phyloP scores from a whole-genome alignment of 805 yeast genomes.

The Ogataea haglerorum region DNA sequence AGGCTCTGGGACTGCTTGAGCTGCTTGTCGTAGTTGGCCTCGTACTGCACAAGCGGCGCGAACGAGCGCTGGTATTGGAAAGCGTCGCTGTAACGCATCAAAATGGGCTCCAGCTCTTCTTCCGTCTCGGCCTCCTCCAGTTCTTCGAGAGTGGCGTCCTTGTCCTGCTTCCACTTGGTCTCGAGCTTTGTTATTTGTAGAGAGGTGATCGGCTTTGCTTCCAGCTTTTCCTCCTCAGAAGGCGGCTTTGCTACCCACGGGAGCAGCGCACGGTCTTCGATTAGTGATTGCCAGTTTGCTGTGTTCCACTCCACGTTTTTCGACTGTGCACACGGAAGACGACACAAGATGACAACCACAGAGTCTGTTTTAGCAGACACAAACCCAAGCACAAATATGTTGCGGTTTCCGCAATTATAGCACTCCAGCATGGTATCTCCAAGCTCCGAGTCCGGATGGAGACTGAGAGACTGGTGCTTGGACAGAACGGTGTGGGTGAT shows the following conservation, averaged over 20 bases:
- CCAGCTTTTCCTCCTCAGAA: slow-evolving; percentile 55
- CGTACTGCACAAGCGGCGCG: slow-evolving; percentile 78
- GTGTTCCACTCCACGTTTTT: slow-evolving; percentile 85
- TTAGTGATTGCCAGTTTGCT: slow-evolving; percentile 80
- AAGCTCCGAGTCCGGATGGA: slow-evolving; percentile 76
- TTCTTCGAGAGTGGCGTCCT: slow-evolving; percentile 69
- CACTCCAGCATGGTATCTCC: slow-evolving; percentile 90
- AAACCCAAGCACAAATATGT: slow-evolving; percentile 78
- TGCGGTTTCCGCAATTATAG: slow-evolving; percentile 81
- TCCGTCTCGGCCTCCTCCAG: slow-evolving; percentile 50
- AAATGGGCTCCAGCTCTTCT: slow-evolving; percentile 63
- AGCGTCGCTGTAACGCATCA: slow-evolving; percentile 77
- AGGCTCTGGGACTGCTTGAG: slow-evolving; percentile 75
- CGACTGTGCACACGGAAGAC: slow-evolving; percentile 81
- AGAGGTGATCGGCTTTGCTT: slow-evolving; percentile 53
- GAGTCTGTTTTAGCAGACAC: slow-evolving; percentile 84
- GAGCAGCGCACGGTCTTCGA: slow-evolving; percentile 72
- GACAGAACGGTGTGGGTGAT: slow-evolving; percentile 81
- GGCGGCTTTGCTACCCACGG: slow-evolving; percentile 81
- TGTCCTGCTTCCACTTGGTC: slow-evolving; percentile 74
- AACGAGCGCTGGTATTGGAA: slow-evolving; percentile 80
- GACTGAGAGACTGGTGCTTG: slow-evolving; percentile 66
- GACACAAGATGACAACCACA: slow-evolving; percentile 81
- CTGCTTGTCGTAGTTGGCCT: slow-evolving; percentile 74
- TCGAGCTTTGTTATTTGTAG: slow-evolving; percentile 71